These are phyloP conservation scores for Strigomonas galati DNA, from an alignment of 208 protist species.

Conservation along the genomic window DNA sequence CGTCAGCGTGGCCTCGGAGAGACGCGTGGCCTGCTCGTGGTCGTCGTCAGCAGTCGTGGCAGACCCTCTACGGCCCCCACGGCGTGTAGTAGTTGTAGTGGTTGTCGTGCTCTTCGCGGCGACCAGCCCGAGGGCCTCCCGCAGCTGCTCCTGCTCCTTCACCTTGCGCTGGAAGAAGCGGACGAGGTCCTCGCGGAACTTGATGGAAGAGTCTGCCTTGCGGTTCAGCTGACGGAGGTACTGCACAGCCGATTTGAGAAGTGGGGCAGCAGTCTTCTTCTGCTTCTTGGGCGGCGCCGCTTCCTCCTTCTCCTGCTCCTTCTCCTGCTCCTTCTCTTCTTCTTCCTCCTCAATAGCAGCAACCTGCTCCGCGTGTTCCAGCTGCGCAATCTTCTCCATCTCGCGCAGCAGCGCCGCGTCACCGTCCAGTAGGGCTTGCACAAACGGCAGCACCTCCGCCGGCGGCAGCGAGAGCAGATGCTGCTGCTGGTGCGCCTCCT, in stretches of 20 bases:
- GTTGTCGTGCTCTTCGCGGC: constrained; percentile 10
- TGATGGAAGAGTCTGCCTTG: not conserved
- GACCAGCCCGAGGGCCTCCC: constrained; percentile 48
- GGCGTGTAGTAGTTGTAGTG: not conserved
- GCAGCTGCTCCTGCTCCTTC: constrained; percentile 50
- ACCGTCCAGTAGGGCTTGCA: constrained; percentile 35
- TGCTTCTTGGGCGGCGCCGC: not conserved
- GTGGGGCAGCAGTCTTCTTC: constrained; percentile 1
- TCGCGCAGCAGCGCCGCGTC: constrained; percentile 9
- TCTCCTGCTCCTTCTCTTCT: constrained; percentile 13
- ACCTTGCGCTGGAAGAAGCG: constrained; percentile 70
- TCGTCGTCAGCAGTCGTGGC: not conserved
- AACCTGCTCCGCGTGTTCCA: constrained; percentile 21
- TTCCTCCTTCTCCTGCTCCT: not conserved
- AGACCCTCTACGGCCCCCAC: constrained; percentile 9
- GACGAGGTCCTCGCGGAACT: constrained; percentile 77
- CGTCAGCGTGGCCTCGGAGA: constrained; percentile 55
- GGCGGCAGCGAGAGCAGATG: constrained; percentile 56
- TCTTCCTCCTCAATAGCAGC: constrained; percentile 15
- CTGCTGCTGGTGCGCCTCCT: not conserved
- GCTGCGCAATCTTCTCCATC: constrained; percentile 18
- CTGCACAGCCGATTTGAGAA: constrained; percentile 4
- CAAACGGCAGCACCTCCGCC: constrained; percentile 41
- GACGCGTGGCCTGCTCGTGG: not conserved
- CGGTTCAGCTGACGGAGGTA: constrained; percentile 6